These are phyloP conservation scores for Suillus decipiens DNA, from an alignment of 768 basidiomycete species.

Conservation along the genomic window DNA sequence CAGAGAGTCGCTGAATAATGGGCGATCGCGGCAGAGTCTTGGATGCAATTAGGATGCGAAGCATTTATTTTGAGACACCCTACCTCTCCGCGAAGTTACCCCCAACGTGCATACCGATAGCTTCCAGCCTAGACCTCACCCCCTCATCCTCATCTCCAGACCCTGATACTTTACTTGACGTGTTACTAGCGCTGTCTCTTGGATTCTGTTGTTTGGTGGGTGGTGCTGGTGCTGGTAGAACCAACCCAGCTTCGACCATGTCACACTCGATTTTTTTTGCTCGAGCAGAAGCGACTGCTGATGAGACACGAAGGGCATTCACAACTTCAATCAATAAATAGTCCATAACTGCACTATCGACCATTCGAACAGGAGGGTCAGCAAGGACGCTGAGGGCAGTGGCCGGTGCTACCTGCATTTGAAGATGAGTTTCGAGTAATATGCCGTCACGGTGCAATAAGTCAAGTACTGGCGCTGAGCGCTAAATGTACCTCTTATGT, in stretches of 20 bases:
- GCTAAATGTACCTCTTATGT: neutral
- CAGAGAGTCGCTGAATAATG: constrained; percentile 78
- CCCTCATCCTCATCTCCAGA: constrained; percentile 67
- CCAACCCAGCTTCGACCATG: constrained; percentile 77
- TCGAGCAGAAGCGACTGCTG: constrained; percentile 69
- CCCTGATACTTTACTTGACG: constrained; percentile 19
- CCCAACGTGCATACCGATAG: constrained; percentile 85
- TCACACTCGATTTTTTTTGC: constrained; percentile 71
- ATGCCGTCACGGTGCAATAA: too few species aligned
- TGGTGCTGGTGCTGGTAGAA: constrained; percentile 51
- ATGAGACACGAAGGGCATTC: constrained; percentile 70
- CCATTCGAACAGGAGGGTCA: constrained; percentile 59
- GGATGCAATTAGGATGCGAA: neutral
- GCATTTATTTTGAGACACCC: constrained; percentile 20
- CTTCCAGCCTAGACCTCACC: constrained; percentile 67
- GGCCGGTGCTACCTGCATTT: constrained; percentile 23
- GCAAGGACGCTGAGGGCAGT: constrained; percentile 53
- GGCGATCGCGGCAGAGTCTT: constrained; percentile 76
- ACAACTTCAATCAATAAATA: constrained; percentile 87
- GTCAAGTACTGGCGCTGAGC: too few species aligned
- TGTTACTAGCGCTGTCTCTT: constrained; percentile 40
- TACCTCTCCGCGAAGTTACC: constrained; percentile 86
- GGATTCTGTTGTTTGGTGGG: constrained; percentile 35
- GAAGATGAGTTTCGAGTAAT: constrained; percentile 23
- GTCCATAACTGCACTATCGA: constrained; percentile 75